Percentiles rank a stretch among this genome's conserved stretches.
phyloP scores from a whole-genome alignment of 2,329 filamentous ascomycete species.

The Penicillium sp. region DNA sequence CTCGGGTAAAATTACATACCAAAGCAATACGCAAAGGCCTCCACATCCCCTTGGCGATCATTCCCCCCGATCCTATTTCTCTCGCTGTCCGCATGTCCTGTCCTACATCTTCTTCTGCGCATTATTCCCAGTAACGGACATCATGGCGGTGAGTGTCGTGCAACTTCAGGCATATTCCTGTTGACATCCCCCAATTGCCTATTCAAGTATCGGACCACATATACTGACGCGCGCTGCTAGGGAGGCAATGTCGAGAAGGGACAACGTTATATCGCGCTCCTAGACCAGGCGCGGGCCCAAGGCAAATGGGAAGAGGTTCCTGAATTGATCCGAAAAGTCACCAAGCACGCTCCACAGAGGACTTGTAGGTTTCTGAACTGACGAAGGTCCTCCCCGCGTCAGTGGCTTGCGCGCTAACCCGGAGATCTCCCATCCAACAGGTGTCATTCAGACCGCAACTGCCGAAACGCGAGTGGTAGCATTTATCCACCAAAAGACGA shows the following conservation, averaged over 20 bases:
- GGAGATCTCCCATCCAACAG: constrained; percentile 33
- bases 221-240: constrained; percentile 33
- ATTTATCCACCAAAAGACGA: constrained; percentile 43
- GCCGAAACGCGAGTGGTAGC: constrained; percentile 66
- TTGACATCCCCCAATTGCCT: neutral
- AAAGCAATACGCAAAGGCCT: constrained; percentile 3
- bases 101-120: constrained; percentile 14
- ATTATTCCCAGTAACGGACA: constrained; percentile 16
- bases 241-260: constrained; percentile 69
- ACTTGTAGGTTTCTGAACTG: constrained; percentile 62
- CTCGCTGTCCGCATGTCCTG: constrained; percentile 10
- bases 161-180: neutral
- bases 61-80: constrained; percentile 8
- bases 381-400: constrained; percentile 9
- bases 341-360: constrained; percentile 85
- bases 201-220: neutral
- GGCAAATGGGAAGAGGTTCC: constrained; percentile 84
- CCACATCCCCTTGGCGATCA: constrained; percentile 18
- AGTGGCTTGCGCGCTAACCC: constrained; percentile 19
- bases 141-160: constrained; percentile 26
- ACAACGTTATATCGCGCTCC: constrained; percentile 73
- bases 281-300: constrained; percentile 85
- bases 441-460: constrained; percentile 68
- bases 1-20: constrained; percentile 6
- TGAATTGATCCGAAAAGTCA: constrained; percentile 87